Percentiles rank a stretch among this genome's conserved stretches.
Evolutionary conservation across 2,329 filamentous ascomycete species (phyloP).

Genomic region (Amylocarpus encephaloides): DNA sequence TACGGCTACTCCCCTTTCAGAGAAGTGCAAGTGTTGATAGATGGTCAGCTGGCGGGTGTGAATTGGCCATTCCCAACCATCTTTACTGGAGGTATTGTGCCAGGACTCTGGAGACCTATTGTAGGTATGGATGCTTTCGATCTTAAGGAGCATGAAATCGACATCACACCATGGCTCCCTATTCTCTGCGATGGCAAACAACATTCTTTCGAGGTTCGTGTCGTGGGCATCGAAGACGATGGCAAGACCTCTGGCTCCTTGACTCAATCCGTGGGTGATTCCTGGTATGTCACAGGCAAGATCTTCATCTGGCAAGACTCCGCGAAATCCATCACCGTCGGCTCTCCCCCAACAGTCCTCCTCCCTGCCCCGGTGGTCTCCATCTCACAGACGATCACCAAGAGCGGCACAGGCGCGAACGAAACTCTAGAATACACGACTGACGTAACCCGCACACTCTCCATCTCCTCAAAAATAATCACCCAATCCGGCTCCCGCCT

Average conservation of each 20-base stretch:
- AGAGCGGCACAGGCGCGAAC: conserved; percentile 47
- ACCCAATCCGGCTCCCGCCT: conserved; percentile 40
- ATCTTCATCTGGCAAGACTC: conserved; percentile 69
- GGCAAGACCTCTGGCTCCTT: conserved; percentile 42
- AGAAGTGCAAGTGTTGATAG: conserved; percentile 71
- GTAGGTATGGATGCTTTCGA: conserved; percentile 77
- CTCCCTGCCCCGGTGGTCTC: conserved; percentile 39
- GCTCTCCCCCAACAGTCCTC: conserved; percentile 33
- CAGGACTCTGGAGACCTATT: conserved; percentile 70
- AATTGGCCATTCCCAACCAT: conserved; percentile 78
- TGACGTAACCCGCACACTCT: conserved; percentile 47
- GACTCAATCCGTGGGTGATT: conserved; percentile 51
- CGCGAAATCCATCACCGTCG: conserved; percentile 45
- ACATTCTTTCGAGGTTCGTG: conserved; percentile 62
- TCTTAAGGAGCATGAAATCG: conserved; percentile 72
- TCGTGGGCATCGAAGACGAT: conserved; percentile 57
- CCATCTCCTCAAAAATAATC: conserved; percentile 45
- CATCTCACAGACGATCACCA: conserved; percentile 43
- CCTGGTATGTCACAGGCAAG: conserved; percentile 74
- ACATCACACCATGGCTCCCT: conserved; percentile 71
- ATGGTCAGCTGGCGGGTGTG: conserved; percentile 65
- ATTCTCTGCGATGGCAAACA: conserved; percentile 56
- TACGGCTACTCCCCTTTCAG: conserved; percentile 68
- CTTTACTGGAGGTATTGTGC: conserved; percentile 74
- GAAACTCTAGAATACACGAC: conserved; percentile 54